phyloP scores from a whole-genome alignment of 1,284 basidiomycete genomes.

The Inonotus hispidus region DNA sequence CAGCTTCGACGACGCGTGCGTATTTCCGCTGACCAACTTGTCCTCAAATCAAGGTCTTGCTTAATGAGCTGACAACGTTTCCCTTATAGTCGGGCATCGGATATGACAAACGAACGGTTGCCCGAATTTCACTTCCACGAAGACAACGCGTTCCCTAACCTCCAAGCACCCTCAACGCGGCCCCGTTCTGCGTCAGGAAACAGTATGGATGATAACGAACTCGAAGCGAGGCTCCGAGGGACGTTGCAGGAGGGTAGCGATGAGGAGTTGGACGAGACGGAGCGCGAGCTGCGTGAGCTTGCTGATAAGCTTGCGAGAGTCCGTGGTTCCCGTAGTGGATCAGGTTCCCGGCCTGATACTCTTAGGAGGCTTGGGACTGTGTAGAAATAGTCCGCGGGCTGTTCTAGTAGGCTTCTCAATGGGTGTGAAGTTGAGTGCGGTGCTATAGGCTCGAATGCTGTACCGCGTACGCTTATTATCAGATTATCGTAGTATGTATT shows the following conservation, averaged over 20 bases:
- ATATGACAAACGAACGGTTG: conserved; percentile 90
- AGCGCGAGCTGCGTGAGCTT: conserved; percentile 44
- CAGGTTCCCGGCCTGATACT: conserved; percentile 40
- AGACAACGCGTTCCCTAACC: conserved; percentile 38
- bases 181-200: conserved; percentile 35
- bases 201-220: conserved; percentile 47
- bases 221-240: conserved; percentile 82
- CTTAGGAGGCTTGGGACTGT: conserved; percentile 64
- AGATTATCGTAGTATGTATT: too few species aligned
- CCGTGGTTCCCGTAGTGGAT: conserved; percentile 26
- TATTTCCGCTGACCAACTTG: not conserved
- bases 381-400: too few species aligned
- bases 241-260: conserved; percentile 48
- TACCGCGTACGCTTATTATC: not conserved
- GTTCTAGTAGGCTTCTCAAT: too few species aligned
- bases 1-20: conserved; percentile 89
- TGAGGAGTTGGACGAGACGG: conserved; percentile 39
- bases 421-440: too few species aligned
- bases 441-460: not conserved
- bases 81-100: conserved; percentile 71
- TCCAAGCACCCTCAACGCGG: conserved; percentile 61
- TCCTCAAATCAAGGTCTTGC: conserved; percentile 5
- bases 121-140: conserved; percentile 51
- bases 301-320: conserved; percentile 58
- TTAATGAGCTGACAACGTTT: conserved; percentile 2